phyloP scores from a whole-genome alignment of 306 rosid species.

The cucumber (Cucumis sativus) region DNA sequence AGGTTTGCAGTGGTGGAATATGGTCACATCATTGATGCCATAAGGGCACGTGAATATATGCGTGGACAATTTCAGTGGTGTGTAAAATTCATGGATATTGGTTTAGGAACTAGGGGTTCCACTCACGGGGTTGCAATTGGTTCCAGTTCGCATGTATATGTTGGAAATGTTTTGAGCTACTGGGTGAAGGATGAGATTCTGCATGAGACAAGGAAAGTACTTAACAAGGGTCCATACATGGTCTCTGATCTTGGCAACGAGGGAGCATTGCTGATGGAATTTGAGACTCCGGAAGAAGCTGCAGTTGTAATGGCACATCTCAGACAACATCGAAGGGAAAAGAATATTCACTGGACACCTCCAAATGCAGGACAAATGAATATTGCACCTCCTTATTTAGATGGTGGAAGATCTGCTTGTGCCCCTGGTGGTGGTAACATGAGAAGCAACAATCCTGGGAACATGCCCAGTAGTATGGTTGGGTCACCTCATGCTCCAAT shows the following conservation, averaged over 20 bases:
- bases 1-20: constrained; percentile 82
- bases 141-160: constrained; percentile 54
- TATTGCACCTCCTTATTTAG: constrained; percentile 26
- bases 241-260: constrained; percentile 71
- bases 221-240: constrained; percentile 49
- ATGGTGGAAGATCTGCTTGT: constrained; percentile 43
- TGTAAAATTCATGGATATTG: constrained; percentile 75
- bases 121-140: constrained; percentile 81
- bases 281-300: constrained; percentile 87
- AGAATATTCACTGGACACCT: constrained; percentile 39
- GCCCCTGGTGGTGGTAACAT: constrained; percentile 38
- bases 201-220: constrained; percentile 66
- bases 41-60: constrained; percentile 56
- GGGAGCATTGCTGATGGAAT: constrained; percentile 75
- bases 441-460: constrained; percentile 31
- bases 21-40: constrained; percentile 63
- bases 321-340: constrained; percentile 64
- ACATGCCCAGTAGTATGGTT: constrained; percentile 21
- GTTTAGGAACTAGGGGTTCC: constrained; percentile 82
- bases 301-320: constrained; percentile 70
- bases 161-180: constrained; percentile 65
- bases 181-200: constrained; percentile 90
- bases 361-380: constrained; percentile 39
- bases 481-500: constrained; percentile 51
- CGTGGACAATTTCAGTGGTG: constrained; percentile 70